phyloP scores from a whole-genome alignment of 208 protist species.

The Wallacemonas sp. region DNA sequence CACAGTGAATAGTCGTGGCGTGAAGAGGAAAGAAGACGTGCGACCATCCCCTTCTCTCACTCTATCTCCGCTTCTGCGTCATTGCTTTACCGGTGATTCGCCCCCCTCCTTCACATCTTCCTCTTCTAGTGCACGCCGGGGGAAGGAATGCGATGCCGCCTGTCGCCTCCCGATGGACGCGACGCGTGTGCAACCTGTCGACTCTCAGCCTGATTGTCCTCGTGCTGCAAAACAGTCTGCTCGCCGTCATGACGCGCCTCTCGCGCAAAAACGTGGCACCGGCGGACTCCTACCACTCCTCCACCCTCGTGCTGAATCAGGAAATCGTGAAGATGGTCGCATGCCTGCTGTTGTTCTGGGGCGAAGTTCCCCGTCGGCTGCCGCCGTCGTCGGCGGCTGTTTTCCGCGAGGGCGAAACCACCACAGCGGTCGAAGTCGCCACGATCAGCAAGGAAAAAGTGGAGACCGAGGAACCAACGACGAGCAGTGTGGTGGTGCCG shows the following conservation, averaged over 20 bases:
- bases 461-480: too few species aligned
- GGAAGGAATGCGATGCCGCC: neutral
- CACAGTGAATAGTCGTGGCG: too few species aligned
- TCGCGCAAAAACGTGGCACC: slow-evolving; percentile 34
- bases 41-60: too few species aligned
- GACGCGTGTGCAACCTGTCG: slow-evolving; percentile 22
- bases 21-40: too few species aligned
- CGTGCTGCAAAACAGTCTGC: slow-evolving; percentile 71
- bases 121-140: too few species aligned
- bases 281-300: slow-evolving; percentile 50
- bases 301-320: slow-evolving; percentile 66
- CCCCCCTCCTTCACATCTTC: neutral
- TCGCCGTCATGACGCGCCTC: slow-evolving; percentile 74
- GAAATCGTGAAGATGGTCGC: slow-evolving; percentile 80
- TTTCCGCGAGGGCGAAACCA: too few species aligned
- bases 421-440: too few species aligned
- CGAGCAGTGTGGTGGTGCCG: too few species aligned
- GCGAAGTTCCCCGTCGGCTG: slow-evolving; percentile 3
- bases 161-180: neutral
- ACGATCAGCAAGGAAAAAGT: too few species aligned
- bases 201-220: slow-evolving; percentile 68
- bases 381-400: neutral
- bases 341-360: slow-evolving; percentile 53
- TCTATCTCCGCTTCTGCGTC: too few species aligned
- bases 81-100: neutral